phyloP scores from a whole-genome alignment of 2,329 filamentous ascomycete species.

The Biscogniauxia mediterranea region DNA sequence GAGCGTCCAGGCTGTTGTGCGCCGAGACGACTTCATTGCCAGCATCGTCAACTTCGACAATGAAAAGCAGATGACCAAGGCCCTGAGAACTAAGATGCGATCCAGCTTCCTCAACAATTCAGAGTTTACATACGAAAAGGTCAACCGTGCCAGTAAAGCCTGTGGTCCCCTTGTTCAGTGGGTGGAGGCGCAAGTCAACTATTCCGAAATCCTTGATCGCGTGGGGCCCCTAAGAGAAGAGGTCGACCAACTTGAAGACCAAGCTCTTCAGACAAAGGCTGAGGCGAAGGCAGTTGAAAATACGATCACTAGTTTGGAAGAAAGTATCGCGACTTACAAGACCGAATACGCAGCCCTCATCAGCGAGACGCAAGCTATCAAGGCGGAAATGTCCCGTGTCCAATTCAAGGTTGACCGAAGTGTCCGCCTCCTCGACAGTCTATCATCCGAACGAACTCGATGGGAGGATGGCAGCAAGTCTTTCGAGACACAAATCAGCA shows the following conservation, averaged over 20 bases:
- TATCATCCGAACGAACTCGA: constrained; percentile 87
- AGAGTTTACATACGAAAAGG: constrained; percentile 94
- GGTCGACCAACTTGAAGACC: constrained; percentile 80
- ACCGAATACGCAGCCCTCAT: constrained; percentile 93
- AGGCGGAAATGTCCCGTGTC: constrained; percentile 91
- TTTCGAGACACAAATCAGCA: constrained; percentile 96
- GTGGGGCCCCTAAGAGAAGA: constrained; percentile 91
- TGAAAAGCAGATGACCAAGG: constrained; percentile 86
- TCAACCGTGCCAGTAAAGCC: constrained; percentile 93
- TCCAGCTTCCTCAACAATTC: constrained; percentile 88
- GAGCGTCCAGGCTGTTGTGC: constrained; percentile 81
- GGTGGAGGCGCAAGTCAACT: constrained; percentile 95
- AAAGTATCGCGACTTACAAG: constrained; percentile 93
- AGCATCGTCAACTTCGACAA: constrained; percentile 98
- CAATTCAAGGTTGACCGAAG: constrained; percentile 98
- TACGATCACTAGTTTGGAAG: constrained; percentile 78
- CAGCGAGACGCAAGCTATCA: constrained; percentile 96
- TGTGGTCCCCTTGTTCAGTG: constrained; percentile 96
- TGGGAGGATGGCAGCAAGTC: constrained; percentile 98
- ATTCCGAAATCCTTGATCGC: constrained; percentile 93
- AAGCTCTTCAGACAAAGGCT: constrained; percentile 88
- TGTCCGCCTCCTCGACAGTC: constrained; percentile 87
- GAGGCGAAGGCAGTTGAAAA: constrained; percentile 89
- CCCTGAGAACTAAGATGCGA: constrained; percentile 81
- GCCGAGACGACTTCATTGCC: constrained; percentile 93